Percentiles rank a stretch among this genome's conserved stretches.
Evolutionary conservation across 345 rosid species (phyloP).

Genomic region (Aethionema arabicum): DNA sequence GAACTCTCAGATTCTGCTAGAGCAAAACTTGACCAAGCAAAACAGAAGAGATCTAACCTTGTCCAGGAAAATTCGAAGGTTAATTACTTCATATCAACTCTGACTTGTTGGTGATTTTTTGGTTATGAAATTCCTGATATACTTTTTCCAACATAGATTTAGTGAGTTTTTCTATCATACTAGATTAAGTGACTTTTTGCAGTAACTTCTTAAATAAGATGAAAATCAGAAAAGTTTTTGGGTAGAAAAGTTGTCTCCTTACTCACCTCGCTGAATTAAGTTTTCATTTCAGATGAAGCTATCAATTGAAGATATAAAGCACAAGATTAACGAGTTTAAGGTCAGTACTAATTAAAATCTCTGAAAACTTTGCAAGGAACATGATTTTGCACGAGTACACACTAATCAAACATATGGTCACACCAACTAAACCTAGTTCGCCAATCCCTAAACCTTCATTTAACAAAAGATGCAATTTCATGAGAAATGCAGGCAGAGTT

Average conservation of each 20-base stretch:
- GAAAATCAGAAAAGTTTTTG: neutral
- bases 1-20: constrained; percentile 48
- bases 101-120: constrained; percentile 9
- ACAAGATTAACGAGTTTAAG: constrained; percentile 48
- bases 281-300: constrained; percentile 53
- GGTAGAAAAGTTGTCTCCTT: neutral
- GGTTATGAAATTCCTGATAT: constrained; percentile 20
- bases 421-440: too few species aligned
- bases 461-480: neutral
- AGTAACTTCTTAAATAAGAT: neutral
- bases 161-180: neutral
- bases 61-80: constrained; percentile 55
- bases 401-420: neutral
- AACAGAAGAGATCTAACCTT: constrained; percentile 44
- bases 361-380: neutral
- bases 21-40: constrained; percentile 51
- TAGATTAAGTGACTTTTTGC: too few species aligned
- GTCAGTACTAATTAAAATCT: constrained; percentile 34
- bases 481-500: constrained; percentile 56
- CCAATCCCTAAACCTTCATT: too few species aligned
- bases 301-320: constrained; percentile 46
- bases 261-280: constrained; percentile 17
- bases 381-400: constrained; percentile 16
- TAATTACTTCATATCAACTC: constrained; percentile 8
- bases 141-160: neutral